Evolutionary conservation across 176 grass and related monocot species (phyloP).

Genomic region (Oryza australiensis): DNA sequence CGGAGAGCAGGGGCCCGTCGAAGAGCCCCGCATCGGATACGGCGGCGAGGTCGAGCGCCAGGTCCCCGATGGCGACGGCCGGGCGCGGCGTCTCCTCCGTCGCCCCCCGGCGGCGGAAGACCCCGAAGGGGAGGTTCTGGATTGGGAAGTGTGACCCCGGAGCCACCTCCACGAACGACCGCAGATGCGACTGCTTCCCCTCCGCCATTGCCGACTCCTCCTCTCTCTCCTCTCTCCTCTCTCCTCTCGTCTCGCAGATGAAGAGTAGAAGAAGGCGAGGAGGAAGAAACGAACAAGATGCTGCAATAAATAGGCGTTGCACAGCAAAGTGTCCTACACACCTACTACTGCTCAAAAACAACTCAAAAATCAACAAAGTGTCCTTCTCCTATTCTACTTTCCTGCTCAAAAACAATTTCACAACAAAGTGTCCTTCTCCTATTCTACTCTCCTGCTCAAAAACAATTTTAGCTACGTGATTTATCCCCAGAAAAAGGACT

Average conservation of each 20-base stretch:
- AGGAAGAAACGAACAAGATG: background rate
- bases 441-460: no score
- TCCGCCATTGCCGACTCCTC: slow-evolving; percentile 35
- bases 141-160: slow-evolving; percentile 84
- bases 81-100: slow-evolving; percentile 48
- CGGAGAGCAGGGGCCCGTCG: slow-evolving; percentile 69
- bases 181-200: slow-evolving; percentile 35
- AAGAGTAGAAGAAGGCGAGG: background rate
- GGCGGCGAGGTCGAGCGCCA: slow-evolving; percentile 89
- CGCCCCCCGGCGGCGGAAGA: slow-evolving; percentile 51
- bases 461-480: no score
- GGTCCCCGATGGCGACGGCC: slow-evolving; percentile 76
- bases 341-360: no score
- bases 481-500: no score
- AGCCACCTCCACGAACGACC: slow-evolving; percentile 83
- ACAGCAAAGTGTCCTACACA: no score
- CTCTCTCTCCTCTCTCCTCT: no score
- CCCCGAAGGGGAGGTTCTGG: slow-evolving; percentile 95
- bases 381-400: no score
- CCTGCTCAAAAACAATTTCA: no score
- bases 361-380: no score
- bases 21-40: slow-evolving; percentile 78
- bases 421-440: no score
- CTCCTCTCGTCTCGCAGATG: background rate
- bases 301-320: no score